Evolutionary conservation across 768 basidiomycete species (phyloP), one percentile per base, ranked within the genome.

Genomic region (Sporobolomyces pararoseus): DNA sequence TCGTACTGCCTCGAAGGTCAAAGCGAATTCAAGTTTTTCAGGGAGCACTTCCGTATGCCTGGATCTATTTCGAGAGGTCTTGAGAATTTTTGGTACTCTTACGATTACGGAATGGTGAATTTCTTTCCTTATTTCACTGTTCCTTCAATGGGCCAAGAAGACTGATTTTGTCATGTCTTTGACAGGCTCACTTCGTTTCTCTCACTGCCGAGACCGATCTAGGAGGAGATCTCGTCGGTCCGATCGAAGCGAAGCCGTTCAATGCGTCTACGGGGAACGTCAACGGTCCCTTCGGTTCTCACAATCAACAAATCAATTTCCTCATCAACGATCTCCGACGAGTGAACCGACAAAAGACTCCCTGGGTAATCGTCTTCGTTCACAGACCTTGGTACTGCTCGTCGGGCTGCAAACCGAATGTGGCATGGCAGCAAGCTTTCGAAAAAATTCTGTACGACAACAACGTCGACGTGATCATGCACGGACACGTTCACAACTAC

Each of bases 61-160:
- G 63, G 70, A 7, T 61, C 65, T 21, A 65, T 74, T 37, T 35
- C 65, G 32, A 69, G 62, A 13, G 77, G 75, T 9, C 49, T 60
- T 27, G 44, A 23, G 51, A 76, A 76, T 68, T 66, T 76, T 51
- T 78, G 76, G 76, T 77, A 74, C 66, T 75, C 73, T 39, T 78
- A 35, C 53, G 65, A 51, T 23, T 25, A 37, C 29, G 64, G 63
- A 10, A 39, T 55, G 44, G 31, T 51, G 35, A 39, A 32, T n/a
- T 23, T 29, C 35, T 7, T 39, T 42, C 17, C 57, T 39, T 19
- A 19, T 34, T 6, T 0, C 23, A 14, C 21, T 29, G 17, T 4
- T 21, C 44, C 17, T 10, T 12, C 25, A 25, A 17, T 4, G 25
- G 50, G n/a, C n/a, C n/a, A n/a, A 29, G 7, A n/a, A 27, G 25